phyloP scores from a whole-genome alignment of 2,329 filamentous ascomycete species.

The Knoxdaviesia proteae region DNA sequence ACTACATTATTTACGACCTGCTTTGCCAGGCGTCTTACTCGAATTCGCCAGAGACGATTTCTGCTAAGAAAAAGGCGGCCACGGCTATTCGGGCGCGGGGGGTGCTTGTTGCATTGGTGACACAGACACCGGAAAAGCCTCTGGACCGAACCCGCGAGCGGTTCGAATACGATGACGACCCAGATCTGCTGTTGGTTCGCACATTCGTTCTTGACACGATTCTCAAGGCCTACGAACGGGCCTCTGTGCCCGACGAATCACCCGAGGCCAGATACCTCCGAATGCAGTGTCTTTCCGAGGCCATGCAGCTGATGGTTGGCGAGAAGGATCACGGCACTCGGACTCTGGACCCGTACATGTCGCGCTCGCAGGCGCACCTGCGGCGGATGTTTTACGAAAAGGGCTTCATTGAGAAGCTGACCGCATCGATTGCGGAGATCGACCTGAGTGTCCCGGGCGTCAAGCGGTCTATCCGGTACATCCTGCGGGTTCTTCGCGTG shows the following conservation, averaged over 20 bases:
- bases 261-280: slow-evolving; percentile 74
- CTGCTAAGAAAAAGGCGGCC: slow-evolving; percentile 64
- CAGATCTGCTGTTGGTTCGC: slow-evolving; percentile 75
- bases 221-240: slow-evolving; percentile 78
- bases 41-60: slow-evolving; percentile 52
- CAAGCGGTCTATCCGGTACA: slow-evolving; percentile 90
- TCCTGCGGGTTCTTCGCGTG: slow-evolving; percentile 70
- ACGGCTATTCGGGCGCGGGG: slow-evolving; percentile 75
- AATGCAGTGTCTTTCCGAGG: slow-evolving; percentile 68
- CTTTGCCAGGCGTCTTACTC: slow-evolving; percentile 38
- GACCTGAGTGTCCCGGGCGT: slow-evolving; percentile 87
- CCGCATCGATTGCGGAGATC: slow-evolving; percentile 81
- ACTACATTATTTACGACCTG: slow-evolving; percentile 76
- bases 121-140: slow-evolving; percentile 64
- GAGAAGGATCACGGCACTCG: slow-evolving; percentile 41
- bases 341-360: slow-evolving; percentile 17
- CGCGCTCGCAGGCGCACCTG: slow-evolving; percentile 47
- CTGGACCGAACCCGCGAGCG: slow-evolving; percentile 33
- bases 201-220: slow-evolving; percentile 90
- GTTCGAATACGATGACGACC: slow-evolving; percentile 53
- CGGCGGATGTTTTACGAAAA: slow-evolving; percentile 97
- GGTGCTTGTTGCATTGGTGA: slow-evolving; percentile 68
- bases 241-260: slow-evolving; percentile 55
- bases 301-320: slow-evolving; percentile 82
- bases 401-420: slow-evolving; percentile 75